Evolutionary conservation across 768 basidiomycete species (phyloP), one percentile per base, ranked within the genome.

Genomic region (Infundibulicybe gibba): DNA sequence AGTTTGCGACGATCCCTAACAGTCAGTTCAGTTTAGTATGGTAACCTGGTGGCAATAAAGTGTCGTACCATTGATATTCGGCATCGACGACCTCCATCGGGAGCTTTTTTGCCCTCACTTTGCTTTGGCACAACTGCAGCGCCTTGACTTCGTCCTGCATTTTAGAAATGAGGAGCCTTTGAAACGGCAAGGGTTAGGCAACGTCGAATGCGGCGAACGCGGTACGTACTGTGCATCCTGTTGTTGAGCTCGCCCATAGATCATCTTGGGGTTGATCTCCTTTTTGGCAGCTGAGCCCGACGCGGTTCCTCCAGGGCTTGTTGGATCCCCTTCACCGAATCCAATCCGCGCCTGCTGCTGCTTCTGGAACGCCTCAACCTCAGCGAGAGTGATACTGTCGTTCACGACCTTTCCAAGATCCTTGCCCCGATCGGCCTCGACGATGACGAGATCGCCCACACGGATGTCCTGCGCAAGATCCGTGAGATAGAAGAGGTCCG

Each of bases 41-140:
- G 45, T 3, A 20, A 41, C 20, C 43, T 45, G 42, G 16, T 37
- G 10, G 25, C 10, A 13, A 47, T 39, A 1, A 12, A 32, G 32
- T 19, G 19, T 69, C 87, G 21, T 47, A 94, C 94, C 94, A 98
- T 62, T 99, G 95, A 70, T 94, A 99, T 68, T 98, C 95, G 30
- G 94, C 95, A 65, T 97, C 95, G 41, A 97, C 85, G 49, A 99
- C 94, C 66, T 97, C 92, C 95, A 99, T 99, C 14, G 94, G 94
- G 60, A 97, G 69, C 62, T 93, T 93, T 71, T 94, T 90, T 64
- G 93, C 91, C 44, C 85, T 75, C 12, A 97, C 94, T 65, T 97
- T 97, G 50, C 75, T 89, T 65, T 92, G 83, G 56, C 94, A 97
- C 45, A 97, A 71, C 58, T 90, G 85, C 38, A 99, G 70, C 16